These are phyloP conservation scores for Beta lomatogona DNA, from an alignment of 179 eudicot species.

Conservation along the genomic window DNA sequence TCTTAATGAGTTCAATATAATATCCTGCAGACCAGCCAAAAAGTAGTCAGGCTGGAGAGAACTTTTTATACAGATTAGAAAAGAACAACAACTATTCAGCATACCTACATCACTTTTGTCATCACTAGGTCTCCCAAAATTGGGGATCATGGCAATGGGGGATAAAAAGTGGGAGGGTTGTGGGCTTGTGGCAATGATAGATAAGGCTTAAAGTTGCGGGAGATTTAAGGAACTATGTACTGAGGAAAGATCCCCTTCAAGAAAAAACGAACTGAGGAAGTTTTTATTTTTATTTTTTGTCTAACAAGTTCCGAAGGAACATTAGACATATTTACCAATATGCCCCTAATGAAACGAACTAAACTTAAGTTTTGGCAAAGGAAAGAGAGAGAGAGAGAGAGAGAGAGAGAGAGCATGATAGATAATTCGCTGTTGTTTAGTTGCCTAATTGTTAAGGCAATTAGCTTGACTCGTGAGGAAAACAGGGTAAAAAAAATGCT, in stretches of 20 bases:
- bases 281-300: too few species aligned
- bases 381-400: too few species aligned
- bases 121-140: slow-evolving; percentile 15
- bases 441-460: too few species aligned
- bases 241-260: neutral
- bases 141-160: neutral
- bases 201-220: neutral
- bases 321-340: too few species aligned
- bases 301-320: too few species aligned
- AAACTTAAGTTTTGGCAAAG: too few species aligned
- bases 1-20: slow-evolving; percentile 17
- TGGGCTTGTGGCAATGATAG: neutral
- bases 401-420: too few species aligned
- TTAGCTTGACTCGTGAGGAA: neutral
- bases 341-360: too few species aligned
- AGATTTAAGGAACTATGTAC: neutral
- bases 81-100: neutral
- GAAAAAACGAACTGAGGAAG: too few species aligned
- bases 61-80: neutral
- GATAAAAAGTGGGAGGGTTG: neutral
- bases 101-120: slow-evolving; percentile 12
- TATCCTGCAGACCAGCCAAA: slow-evolving; percentile 13
- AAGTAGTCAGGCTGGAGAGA: neutral
- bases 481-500: neutral
- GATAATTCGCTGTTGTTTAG: too few species aligned